A percentile compares a stretch with the other conserved stretches of the same genome.
Evolutionary conservation across 495 filamentous ascomycete species (phyloP).

Genomic region (Penicillium tannophilum): DNA sequence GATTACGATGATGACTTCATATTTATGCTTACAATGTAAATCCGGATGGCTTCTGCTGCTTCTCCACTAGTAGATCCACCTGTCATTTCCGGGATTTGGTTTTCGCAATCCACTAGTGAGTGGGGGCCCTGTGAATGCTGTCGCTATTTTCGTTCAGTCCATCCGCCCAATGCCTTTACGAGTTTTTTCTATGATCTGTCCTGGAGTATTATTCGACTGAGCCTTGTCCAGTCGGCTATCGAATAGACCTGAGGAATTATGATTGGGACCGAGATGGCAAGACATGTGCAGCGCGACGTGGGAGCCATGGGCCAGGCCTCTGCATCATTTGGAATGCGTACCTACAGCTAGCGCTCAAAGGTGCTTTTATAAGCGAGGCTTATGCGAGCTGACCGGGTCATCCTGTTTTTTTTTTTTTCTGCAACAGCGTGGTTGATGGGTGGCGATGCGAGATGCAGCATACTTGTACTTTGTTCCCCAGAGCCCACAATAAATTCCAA

Average conservation of each 20-base stretch:
- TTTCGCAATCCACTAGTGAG: conserved; percentile 4
- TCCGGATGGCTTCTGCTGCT: conserved; percentile 3
- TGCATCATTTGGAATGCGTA: conserved; percentile 13
- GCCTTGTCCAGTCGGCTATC: background rate
- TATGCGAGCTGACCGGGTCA: conserved; percentile 17
- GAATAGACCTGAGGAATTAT: conserved; percentile 15
- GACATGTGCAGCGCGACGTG: conserved; percentile 16
- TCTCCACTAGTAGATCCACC: conserved; percentile 11
- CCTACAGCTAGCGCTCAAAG: conserved; percentile 23
- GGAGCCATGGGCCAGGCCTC: background rate
- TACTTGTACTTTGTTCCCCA: background rate
- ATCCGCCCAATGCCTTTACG: background rate
- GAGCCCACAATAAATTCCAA: background rate
- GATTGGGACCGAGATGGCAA: conserved; percentile 18
- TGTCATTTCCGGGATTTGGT: conserved; percentile 20
- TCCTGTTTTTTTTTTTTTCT: conserved; percentile 10
- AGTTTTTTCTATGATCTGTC: conserved; percentile 10
- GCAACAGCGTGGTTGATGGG: conserved; percentile 1
- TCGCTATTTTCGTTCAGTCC: conserved; percentile 1
- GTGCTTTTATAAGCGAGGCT: conserved; percentile 4
- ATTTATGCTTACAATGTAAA: background rate
- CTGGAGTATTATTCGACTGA: conserved; percentile 3
- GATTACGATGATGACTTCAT: background rate
- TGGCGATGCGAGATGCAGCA: background rate
- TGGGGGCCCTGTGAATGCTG: background rate